Evolutionary conservation across 1,139 yeast genomes (phyloP).

Genomic region (Williopsis jadinii): DNA sequence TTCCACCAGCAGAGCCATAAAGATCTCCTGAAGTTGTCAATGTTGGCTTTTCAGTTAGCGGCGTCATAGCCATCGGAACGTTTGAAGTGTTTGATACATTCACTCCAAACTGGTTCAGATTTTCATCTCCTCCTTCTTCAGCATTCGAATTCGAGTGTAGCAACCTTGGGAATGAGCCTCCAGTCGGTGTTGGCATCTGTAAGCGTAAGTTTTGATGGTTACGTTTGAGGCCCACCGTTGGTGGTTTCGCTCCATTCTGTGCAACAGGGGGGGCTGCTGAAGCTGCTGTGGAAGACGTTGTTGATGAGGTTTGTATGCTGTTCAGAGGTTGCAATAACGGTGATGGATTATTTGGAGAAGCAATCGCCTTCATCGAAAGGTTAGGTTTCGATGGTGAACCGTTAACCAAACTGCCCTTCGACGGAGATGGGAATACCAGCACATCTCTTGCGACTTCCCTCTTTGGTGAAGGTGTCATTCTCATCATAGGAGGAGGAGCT

Average conservation of each 20-base stretch:
- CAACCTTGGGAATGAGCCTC: constrained; percentile 26
- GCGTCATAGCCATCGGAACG: constrained; percentile 66
- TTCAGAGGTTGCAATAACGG: constrained; percentile 23
- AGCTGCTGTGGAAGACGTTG: constrained; percentile 5
- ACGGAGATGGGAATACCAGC: constrained; percentile 13
- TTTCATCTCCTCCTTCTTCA: constrained; percentile 23
- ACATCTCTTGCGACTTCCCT: constrained; percentile 7
- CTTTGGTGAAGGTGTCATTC: constrained; percentile 22
- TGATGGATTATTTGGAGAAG: constrained; percentile 19
- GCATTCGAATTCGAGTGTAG: constrained; percentile 21
- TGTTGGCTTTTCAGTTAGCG: constrained; percentile 53
- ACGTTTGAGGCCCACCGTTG: constrained; percentile 9
- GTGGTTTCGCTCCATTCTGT: constrained; percentile 33
- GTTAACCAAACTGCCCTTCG: constrained; percentile 10
- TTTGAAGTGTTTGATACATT: constrained; percentile 43
- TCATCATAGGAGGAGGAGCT: constrained; percentile 5
- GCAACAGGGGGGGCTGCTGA: constrained; percentile 14
- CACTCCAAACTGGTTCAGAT: constrained; percentile 61
- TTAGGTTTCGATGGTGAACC: constrained; percentile 18
- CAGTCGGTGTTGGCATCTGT: constrained; percentile 44
- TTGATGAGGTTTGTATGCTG: constrained; percentile 3
- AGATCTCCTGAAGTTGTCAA: neutral
- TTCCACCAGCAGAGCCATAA: neutral
- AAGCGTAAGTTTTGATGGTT: constrained; percentile 35
- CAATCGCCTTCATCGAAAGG: constrained; percentile 21